Base-by-base conservation (phyloP, 495 filamentous ascomycete species). In the Wilcoxina mikolae region DNA sequence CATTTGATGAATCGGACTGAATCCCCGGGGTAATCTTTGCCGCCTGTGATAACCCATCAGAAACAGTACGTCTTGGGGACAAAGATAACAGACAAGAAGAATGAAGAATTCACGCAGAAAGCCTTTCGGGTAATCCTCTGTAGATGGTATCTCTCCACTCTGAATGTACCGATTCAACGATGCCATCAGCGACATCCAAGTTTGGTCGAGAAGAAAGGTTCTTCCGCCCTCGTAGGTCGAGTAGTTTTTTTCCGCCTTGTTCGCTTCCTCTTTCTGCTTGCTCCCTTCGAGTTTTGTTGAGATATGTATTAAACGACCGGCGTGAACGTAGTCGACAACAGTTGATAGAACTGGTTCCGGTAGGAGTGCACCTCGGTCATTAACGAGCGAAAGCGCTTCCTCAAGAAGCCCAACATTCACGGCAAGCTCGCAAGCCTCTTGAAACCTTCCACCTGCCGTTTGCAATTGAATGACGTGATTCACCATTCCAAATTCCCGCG, bases 51-150 rank as follows among this genome's bases (percentile, higher is more conserved):
- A 35, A 10, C 2, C 4, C 2, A 15, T 39, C 18, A 56, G 22
- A 18, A 25, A 2, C 17, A 27, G 17, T 9, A 0, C 55, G 4
- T 11, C 3, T 47, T 39, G n/a, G 7, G 10, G 38, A n/a, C 24
- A 27, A 15, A 17, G 42, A 38, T 39, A n/a, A 59, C 58, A 20
- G 26, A 60, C 58, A 4, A 59, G 26, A 54, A 60, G 17, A 43
- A 59, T 55, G 12, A 59, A 20, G 27, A 59, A 42, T 3, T 27
- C 10, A 4, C 42, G 28, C 24, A 54, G 23, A 9, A 9, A 4
- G 0, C 9, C 11, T 4, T 52, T 10, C 7, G 26, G 1, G 17
- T 39, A 1, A 0, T 25, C 1, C 9, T 4, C 25, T 12, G 23
- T 49, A 27, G 39, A n/a, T 23, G 29, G 56, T 3, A 0, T 25